A percentile compares a stretch with the other conserved stretches of the same genome.
Evolutionary conservation across 805 yeast species (phyloP).

Genomic region (Kodamaea neixiangensis): DNA sequence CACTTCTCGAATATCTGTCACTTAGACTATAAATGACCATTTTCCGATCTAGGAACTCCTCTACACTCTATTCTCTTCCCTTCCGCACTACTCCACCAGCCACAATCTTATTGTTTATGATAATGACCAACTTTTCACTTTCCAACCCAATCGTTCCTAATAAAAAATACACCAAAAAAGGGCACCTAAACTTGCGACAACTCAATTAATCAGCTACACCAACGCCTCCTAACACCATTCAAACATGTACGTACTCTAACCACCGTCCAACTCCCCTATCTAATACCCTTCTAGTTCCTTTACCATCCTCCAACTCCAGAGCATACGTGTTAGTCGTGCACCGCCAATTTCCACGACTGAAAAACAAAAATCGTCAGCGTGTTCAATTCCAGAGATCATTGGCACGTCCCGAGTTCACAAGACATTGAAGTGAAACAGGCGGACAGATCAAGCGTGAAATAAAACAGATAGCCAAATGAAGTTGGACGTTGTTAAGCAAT

Average conservation of each 20-base stretch:
- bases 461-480: conserved; percentile 25
- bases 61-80: too few relatives aligned
- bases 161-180: too few relatives aligned
- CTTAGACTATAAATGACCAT: too few relatives aligned
- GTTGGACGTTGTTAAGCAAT: conserved; percentile 64
- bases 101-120: too few relatives aligned
- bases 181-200: too few relatives aligned
- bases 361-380: conserved; percentile 16
- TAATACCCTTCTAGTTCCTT: background rate
- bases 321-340: conserved; percentile 11
- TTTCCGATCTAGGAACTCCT: too few relatives aligned
- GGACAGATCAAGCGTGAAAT: background rate
- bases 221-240: too few relatives aligned
- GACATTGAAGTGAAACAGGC: background rate
- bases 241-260: too few relatives aligned
- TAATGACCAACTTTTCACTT: too few relatives aligned
- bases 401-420: conserved; percentile 5
- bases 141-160: too few relatives aligned
- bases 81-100: background rate
- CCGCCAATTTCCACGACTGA: conserved; percentile 7
- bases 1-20: too few relatives aligned
- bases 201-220: too few relatives aligned
- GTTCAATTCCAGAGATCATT: conserved; percentile 14
- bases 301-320: background rate
- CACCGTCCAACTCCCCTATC: background rate